phyloP scores from a whole-genome alignment of 1,284 basidiomycete genomes.

The Leccinum pallidistipes region DNA sequence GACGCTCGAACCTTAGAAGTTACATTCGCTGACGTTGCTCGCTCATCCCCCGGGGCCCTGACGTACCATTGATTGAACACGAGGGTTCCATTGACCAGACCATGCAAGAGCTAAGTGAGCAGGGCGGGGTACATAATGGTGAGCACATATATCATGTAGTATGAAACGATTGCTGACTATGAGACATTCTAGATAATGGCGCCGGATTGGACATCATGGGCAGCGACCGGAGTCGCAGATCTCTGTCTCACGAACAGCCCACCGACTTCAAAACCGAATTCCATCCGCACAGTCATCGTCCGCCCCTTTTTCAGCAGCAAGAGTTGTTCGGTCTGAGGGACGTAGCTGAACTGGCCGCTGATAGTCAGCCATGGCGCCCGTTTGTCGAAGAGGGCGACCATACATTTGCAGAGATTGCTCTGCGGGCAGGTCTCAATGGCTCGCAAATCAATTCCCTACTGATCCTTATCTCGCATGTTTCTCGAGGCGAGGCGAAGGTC shows the following conservation, averaged over 20 bases:
- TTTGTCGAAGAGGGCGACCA: background rate
- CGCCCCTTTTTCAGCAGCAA: background rate
- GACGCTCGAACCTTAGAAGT: too few species aligned
- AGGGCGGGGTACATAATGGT: too few species aligned
- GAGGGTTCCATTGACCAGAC: too few species aligned
- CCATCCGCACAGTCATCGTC: background rate
- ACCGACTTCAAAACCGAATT: background rate
- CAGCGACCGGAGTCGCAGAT: too few species aligned
- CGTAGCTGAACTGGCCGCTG: background rate
- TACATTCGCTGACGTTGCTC: too few species aligned
- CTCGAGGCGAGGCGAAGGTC: background rate
- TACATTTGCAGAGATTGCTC: background rate
- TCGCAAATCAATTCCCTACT: background rate
- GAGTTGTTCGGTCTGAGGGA: background rate
- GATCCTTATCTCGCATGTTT: background rate
- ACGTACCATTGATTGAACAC: too few species aligned
- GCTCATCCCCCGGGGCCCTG: too few species aligned
- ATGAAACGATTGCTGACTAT: too few species aligned
- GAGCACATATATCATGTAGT: too few species aligned
- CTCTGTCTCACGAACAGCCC: background rate
- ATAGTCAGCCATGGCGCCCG: background rate
- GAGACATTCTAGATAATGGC: too few species aligned
- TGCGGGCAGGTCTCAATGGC: background rate
- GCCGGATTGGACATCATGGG: too few species aligned
- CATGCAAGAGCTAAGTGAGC: too few species aligned